Evolutionary conservation across 2,329 filamentous ascomycete species (phyloP).

Genomic region (Fusarium decemcellulare): DNA sequence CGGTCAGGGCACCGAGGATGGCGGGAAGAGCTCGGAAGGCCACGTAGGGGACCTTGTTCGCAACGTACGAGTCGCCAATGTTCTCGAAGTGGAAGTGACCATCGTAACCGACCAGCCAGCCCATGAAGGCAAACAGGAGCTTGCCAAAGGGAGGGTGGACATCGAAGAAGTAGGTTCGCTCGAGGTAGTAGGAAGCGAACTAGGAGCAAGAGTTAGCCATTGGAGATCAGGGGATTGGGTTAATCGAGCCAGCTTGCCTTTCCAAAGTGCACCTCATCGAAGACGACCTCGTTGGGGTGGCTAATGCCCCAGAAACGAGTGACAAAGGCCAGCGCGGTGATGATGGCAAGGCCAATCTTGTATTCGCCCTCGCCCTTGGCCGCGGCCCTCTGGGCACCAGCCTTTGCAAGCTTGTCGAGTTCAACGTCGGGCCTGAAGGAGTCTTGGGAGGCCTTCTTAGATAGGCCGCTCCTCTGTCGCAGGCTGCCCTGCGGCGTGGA

Average conservation of each 20-base stretch:
- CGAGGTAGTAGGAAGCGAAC: slow-evolving; percentile 87
- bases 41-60: slow-evolving; percentile 97
- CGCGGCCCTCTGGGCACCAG: slow-evolving; percentile 51
- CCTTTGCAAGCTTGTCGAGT: slow-evolving; percentile 64
- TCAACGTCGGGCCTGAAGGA: slow-evolving; percentile 60
- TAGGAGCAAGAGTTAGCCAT: slow-evolving; percentile 50
- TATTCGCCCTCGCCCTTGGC: slow-evolving; percentile 83
- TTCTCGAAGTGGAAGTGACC: slow-evolving; percentile 99
- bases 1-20: slow-evolving; percentile 90
- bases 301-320: slow-evolving; percentile 97
- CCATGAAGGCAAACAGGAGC: slow-evolving; percentile 95
- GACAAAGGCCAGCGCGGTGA: slow-evolving; percentile 87
- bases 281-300: slow-evolving; percentile 96
- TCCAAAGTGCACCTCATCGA: slow-evolving; percentile 99
- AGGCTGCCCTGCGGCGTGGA: slow-evolving; percentile 69
- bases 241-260: slow-evolving; percentile 76
- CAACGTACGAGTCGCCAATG: slow-evolving; percentile 98
- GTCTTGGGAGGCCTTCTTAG: slow-evolving; percentile 62
- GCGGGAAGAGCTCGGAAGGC: slow-evolving; percentile 95
- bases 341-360: slow-evolving; percentile 80
- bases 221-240: background rate
- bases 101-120: slow-evolving; percentile 98
- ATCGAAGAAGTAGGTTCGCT: slow-evolving; percentile 99
- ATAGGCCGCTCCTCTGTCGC: slow-evolving; percentile 70
- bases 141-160: slow-evolving; percentile 99